Conservation (phyloP, 2,329 filamentous ascomycete species). For the Calonectria fujianensis region DNA sequence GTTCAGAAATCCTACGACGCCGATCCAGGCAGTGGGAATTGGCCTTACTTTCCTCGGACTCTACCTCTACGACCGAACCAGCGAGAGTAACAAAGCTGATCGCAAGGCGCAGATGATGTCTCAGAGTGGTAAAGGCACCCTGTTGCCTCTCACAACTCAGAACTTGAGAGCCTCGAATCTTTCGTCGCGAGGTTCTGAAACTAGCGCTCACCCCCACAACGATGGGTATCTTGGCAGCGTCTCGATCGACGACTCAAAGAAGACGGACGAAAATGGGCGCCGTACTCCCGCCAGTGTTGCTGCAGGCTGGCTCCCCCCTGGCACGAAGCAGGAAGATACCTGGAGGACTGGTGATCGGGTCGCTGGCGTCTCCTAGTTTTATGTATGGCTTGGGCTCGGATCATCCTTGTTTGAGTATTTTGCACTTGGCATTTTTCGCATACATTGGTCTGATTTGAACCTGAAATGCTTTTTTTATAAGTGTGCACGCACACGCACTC, state of each 20-base stretch:
- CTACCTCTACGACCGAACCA: slow-evolving; percentile 96
- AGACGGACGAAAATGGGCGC: slow-evolving; percentile 70
- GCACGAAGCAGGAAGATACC: slow-evolving; percentile 90
- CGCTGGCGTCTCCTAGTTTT: slow-evolving; percentile 50
- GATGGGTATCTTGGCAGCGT: slow-evolving; percentile 66
- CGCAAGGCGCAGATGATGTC: slow-evolving; percentile 82
- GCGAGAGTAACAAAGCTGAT: slow-evolving; percentile 90
- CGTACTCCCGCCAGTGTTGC: slow-evolving; percentile 64
- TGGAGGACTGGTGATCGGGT: slow-evolving; percentile 73
- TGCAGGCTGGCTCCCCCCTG: slow-evolving; percentile 81
- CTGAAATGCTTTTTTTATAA: slow-evolving; percentile 36
- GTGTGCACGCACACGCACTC: background rate
- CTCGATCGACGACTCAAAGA: slow-evolving; percentile 70
- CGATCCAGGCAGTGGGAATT: slow-evolving; percentile 89
- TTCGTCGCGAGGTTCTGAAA: slow-evolving; percentile 52
- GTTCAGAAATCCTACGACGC: slow-evolving; percentile 94
- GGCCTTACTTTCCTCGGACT: slow-evolving; percentile 91
- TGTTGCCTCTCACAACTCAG: slow-evolving; percentile 80
- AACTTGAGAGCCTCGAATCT: slow-evolving; percentile 46
- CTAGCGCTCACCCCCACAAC: slow-evolving; percentile 64
- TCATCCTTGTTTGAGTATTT: slow-evolving; percentile 13
- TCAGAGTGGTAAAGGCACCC: slow-evolving; percentile 61
- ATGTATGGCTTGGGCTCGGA: slow-evolving; percentile 32
- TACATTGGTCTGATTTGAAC: slow-evolving; percentile 6
- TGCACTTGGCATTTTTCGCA: slow-evolving; percentile 27